Conservation (phyloP, 768 basidiomycete genomes). For the Dendrothele bispora region DNA sequence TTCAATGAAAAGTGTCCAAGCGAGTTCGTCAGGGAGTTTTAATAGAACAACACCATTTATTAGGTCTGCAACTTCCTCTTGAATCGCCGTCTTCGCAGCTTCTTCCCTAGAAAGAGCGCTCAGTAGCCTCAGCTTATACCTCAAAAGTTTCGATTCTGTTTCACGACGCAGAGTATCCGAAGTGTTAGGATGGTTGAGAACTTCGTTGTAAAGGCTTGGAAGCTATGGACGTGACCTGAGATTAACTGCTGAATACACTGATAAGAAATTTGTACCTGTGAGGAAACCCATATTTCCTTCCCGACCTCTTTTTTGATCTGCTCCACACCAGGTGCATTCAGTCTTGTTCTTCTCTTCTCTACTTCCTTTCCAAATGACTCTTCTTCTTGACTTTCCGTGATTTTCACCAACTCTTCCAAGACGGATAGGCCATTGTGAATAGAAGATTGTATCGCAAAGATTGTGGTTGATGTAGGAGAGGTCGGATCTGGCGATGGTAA, state of each 20-base stretch:
- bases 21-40: slow-evolving; percentile 72
- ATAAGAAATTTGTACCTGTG: slow-evolving; percentile 44
- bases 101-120: slow-evolving; percentile 49
- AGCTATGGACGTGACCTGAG: slow-evolving; percentile 44
- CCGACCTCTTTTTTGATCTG: slow-evolving; percentile 63
- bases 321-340: slow-evolving; percentile 65
- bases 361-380: slow-evolving; percentile 63
- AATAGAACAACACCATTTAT: slow-evolving; percentile 77
- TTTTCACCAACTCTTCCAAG: slow-evolving; percentile 67
- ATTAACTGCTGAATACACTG: background rate
- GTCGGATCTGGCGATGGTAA: slow-evolving; percentile 80
- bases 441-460: slow-evolving; percentile 54
- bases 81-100: slow-evolving; percentile 39
- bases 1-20: slow-evolving; percentile 82
- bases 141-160: slow-evolving; percentile 75
- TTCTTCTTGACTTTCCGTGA: slow-evolving; percentile 67
- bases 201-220: slow-evolving; percentile 69
- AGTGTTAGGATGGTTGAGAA: slow-evolving; percentile 80
- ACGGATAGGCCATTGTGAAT: slow-evolving; percentile 70
- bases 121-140: slow-evolving; percentile 59
- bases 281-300: slow-evolving; percentile 59
- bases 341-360: slow-evolving; percentile 71
- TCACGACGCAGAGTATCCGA: slow-evolving; percentile 76
- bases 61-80: slow-evolving; percentile 65
- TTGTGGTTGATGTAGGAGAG: slow-evolving; percentile 64